Base-by-base conservation (phyloP, 2,329 filamentous ascomycete species). In the Cryoendolithus antarcticus region DNA sequence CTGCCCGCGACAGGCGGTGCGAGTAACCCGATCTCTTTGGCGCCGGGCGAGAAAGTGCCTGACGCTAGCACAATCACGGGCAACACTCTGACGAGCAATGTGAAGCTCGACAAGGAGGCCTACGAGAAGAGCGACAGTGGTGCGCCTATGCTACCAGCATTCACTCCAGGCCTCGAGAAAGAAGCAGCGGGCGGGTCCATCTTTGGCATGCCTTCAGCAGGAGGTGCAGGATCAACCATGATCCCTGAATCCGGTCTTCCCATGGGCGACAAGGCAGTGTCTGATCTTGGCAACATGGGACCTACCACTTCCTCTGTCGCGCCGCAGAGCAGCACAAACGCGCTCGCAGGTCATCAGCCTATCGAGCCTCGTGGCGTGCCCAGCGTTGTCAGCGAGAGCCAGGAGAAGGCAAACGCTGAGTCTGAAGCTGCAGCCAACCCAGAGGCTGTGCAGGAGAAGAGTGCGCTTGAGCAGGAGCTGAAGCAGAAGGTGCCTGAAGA, bases 161-260 rank as follows among this genome's bases (percentile, higher is more conserved):
- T 65, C n/a, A 66, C 63, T 32, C 60, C 65, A 32, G 56, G 60
- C 13, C 57, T 60, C 33, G 63, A 69, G 43, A 57, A 55, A 35
- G 62, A 65, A 32, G 50, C 54, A 1, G 44, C 48, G 9, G 48
- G 48, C n/a, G 60, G 59, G 41, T 59, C 61, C 40, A 63, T 68
- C 52, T 66, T 69, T 47, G 59, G 53, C 47, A 44, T 69, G 28
- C 24, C 24, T 2, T 27, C 24, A 27, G 24, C 24, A 27, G 24
- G 24, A 8, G 67, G 68, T 37, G 49, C 71, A 31, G 67, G 69
- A 35, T 51, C 59, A 37, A 52, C 55, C 21, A 66, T 83, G 58
- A 86, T 91, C 47, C 85, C 86, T 11, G 85, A 93, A 63, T 89
- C 84, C 6, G 84, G 81, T 60, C 69, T 91, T 46, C 82, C 83